Evolutionary conservation across 2,329 filamentous ascomycete species (phyloP), one percentile per base, ranked within the genome.

Genomic region (Cercospora sp.): DNA sequence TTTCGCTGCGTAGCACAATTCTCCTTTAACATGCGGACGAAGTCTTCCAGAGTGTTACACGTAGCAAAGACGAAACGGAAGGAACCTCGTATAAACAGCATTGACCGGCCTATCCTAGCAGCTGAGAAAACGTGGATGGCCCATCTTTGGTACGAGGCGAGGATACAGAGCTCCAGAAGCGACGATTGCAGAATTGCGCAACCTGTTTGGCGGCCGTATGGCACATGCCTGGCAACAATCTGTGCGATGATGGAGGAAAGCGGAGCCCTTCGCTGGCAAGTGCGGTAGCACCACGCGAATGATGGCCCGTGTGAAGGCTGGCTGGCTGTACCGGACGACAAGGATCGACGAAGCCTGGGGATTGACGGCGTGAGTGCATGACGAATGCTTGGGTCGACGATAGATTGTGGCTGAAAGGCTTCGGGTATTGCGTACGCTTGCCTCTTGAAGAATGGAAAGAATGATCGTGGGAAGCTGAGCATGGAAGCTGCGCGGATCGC

Each of bases 121-220:
- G 23, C 20, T 28, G 28, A 33, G 55, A 58, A 16, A 33, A 18
- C 28, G 26, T 58, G 16, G 55, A 10, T 9, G 13, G 16, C 23
- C 28, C 53, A 57, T 23, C 53, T 57, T 59, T 36, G 28, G 55
- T 31, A 59, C 55, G 55, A 33, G 55, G 55, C 55, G 55, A 59
- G 55, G 9, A 36, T 20, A 8, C 26, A 20, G 18, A 5, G 55
- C 31, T 59, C 48, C 48, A 55, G 48, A 55, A 55, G 48, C 48
- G 55, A 59, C 31, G 28, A 28, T 26, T 36, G 55, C 55, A 59
- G 28, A 28, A 58, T 31, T 31, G 55, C 18, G 55, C 28, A 33
- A 33, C 26, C n/a, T 59, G 55, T 58, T 28, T 33, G 55, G 26
- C 26, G 28, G 8, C 3, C 55, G 28, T 33, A 16, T 58, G 13